Evolutionary conservation across 179 eudicot genomes (phyloP), one percentile per base, ranked within the genome.

Genomic region (Silene vulgaris): DNA sequence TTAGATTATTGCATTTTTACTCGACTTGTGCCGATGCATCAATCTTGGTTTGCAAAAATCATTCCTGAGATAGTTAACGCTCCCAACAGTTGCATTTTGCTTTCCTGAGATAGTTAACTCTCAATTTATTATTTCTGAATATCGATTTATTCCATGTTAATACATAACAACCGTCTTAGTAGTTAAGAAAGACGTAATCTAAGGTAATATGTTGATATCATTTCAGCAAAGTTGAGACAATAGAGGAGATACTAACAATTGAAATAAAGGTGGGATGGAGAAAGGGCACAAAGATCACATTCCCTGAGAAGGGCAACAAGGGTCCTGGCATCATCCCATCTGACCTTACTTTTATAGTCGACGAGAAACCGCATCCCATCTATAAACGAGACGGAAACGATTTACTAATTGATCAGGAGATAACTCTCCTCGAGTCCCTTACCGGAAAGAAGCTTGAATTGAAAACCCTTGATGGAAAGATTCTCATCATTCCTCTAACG

Each of bases 261-360:
- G 87, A 87, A 74, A 79, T 87, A 67, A 87, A 81, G 72, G 89
- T 86, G 13, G 92, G 92, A 67, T 89, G 92, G 92, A 89, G 87
- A 80, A 89, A 87, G 79, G 92, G 92, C 19, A 87, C 90, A 43
- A 89, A 87, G 76, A 75, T 89, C 32, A 89, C 92, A 13, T 89
- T 89, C 69, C 88, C 88, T 0, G 90, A 87, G 67, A 89, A 85
- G 80, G 92, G 92, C 59, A 87, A 85, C 76, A 82, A 84, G 71
- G 87, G 83, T 29, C 88, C 87, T 3, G 88, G 86, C 72, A 85
- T 87, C 77, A 87, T 89, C 75, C 88, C 92, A 70, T 83, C 92
- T 4, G 92, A 89, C 78, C 80, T 89, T 11, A 72, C 87, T 13
- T 89, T 89, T 73, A 83, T 86, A 68, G 45, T 88, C 35, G 88